Evolutionary conservation across 306 rosid species (phyloP), one percentile per base, ranked within the genome.

Genomic region (Hippophae gyantsensis): DNA sequence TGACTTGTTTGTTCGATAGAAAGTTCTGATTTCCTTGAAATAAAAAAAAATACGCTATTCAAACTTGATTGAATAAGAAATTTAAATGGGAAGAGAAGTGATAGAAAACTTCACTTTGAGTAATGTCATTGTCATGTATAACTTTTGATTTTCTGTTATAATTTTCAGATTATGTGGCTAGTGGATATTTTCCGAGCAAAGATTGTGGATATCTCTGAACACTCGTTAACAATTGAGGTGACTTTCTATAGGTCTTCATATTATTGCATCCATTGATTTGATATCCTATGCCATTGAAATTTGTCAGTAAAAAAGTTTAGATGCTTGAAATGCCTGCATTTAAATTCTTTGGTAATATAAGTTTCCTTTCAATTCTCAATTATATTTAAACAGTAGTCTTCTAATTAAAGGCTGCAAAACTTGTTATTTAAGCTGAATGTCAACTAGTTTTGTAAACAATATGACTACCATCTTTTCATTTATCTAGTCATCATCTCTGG

Each of bases 171-270:
- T 45, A 74, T 77, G 80, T 81, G 82, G 86, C 71, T 81, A 60
- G 82, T 77, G 51, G 86, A 77, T 57, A 77, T 81, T 69, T 81
- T 77, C 71, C 74, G 86, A 58, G 86, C 71, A 43, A 81, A 54
- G 65, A 77, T 71, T 64, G 82, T 81, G 63, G 86, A 81, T 71
- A 77, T 52, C 66, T 74, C 86, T 6, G 82, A 81, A 49, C 64
- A 61, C 7, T 67, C 86, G 6, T 60, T 81, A 54, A 81, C 86
- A 42, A 54, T 81, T 58, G 86, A 81, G 86, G 86, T 81, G 61
- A 76, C 25, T 68, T 60, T 55, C 54, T 44, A 27, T 38, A 49
- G 23, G 14, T 42, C 18, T 61, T 65, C 58, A 6, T 45, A 10
- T 11, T 6, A 55, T 53, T 42, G 41, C 10, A 27, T 25, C 38